Base-by-base conservation (phyloP, 768 basidiomycete genomes). In the Collybia sp. region DNA sequence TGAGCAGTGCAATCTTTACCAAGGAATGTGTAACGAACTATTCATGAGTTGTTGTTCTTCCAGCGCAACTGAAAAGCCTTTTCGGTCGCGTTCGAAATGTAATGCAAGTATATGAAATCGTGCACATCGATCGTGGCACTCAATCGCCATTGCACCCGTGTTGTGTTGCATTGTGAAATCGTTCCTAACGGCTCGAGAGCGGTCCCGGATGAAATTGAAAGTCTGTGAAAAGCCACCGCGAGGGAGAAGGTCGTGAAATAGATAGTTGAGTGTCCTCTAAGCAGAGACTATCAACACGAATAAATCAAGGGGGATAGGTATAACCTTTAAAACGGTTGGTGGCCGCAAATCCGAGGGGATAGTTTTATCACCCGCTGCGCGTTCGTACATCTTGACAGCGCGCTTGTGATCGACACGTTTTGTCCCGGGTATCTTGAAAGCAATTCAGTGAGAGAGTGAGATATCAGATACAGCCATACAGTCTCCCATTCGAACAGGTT, bases 111-210 rank as follows among this genome's bases (percentile, higher is more conserved):
- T 89, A 62, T 98, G 95, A 57, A 89, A 97, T 32, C 95, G 80
- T 35, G 88, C 94, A 60, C 94, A 95, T 44, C 95, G 82, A 58
- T 93, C 94, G 55, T 95, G 87, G 56, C 88, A 93, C 53, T 89
- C 86, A 41, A 95, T 92, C 2, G 93, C 90, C 38, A 83, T 52
- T 1, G 75, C 65, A 6, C 86, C 88, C 31, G 82, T 83, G 48
- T 83, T 78, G 50, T 87, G 88, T 61, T 97, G 95, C 76, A 96
- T 86, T 0, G 91, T 92, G 52, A 97, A 95, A 61, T 99, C 95
- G 55, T 87, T 93, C 20, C 95, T 72, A 38, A 98, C 87, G 1
- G 90, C 74, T 52, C 95, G 80, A 0, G 92, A 88, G 16, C 95
- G 84, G 66, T 99, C 95, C 17, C 94, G 83, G 44, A 99, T 83